Conservation (phyloP, 2,329 filamentous ascomycete species). For the Huntiella omanensis region DNA sequence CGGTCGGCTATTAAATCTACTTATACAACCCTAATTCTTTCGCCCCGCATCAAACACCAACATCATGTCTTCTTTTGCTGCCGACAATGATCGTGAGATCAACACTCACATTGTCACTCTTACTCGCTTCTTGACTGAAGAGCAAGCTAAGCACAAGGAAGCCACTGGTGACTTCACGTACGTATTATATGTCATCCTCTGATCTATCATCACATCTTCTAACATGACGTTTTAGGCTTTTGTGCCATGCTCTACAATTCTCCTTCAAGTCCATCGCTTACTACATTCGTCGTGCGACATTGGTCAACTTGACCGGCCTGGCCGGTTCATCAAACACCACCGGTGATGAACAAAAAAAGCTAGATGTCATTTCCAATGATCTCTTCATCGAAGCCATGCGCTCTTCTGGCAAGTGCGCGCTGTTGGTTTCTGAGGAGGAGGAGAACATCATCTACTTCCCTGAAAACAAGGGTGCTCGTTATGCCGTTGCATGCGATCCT, state of each 20-base stretch:
- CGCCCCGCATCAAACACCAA: neutral
- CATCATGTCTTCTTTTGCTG: constrained; percentile 2
- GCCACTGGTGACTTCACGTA: constrained; percentile 98
- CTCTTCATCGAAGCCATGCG: constrained; percentile 92
- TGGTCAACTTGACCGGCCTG: constrained; percentile 89
- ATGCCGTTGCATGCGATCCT: constrained; percentile 91
- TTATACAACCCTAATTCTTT: neutral
- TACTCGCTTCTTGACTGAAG: constrained; percentile 88
- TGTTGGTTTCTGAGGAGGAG: constrained; percentile 96
- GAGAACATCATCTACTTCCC: constrained; percentile 82
- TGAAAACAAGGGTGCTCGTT: constrained; percentile 55
- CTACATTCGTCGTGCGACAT: constrained; percentile 88
- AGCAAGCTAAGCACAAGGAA: constrained; percentile 81
- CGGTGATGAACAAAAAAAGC: constrained; percentile 98
- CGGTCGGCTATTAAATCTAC: no score
- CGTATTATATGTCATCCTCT: constrained; percentile 17
- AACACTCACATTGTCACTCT: constrained; percentile 94
- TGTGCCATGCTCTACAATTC: constrained; percentile 96
- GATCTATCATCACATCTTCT: neutral
- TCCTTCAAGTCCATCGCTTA: constrained; percentile 99
- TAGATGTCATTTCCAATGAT: constrained; percentile 97
- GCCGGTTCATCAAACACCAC: constrained; percentile 90
- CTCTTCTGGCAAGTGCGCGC: constrained; percentile 72
- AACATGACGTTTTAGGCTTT: constrained; percentile 37
- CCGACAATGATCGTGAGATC: constrained; percentile 43